Percentiles rank a stretch among this genome's conserved stretches.
These are phyloP conservation scores for Symmetrospora coprosmae DNA, from an alignment of 768 basidiomycete genomes.

Conservation along the genomic window DNA sequence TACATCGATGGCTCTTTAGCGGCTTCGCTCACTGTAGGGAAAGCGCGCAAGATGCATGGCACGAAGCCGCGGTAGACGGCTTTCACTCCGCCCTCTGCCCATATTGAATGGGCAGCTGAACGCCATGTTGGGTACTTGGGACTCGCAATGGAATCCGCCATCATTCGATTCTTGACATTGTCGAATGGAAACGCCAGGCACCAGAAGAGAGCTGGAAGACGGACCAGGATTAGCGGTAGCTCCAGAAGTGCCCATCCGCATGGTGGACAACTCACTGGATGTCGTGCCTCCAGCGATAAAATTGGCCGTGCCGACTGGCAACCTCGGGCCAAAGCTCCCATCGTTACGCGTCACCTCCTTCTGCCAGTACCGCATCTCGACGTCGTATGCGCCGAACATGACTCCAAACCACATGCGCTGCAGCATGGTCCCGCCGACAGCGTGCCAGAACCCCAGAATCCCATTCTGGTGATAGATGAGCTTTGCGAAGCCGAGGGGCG, in stretches of 20 bases:
- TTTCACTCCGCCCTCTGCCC: slow-evolving; percentile 25
- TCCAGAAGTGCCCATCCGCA: neutral
- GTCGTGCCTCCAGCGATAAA: slow-evolving; percentile 39
- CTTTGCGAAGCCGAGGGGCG: slow-evolving; percentile 51
- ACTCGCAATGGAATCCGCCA: slow-evolving; percentile 27
- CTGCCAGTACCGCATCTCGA: slow-evolving; percentile 22
- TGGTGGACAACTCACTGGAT: slow-evolving; percentile 33
- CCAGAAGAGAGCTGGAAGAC: slow-evolving; percentile 52
- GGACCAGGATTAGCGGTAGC: slow-evolving; percentile 37
- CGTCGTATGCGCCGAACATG: slow-evolving; percentile 37
- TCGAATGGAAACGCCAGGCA: slow-evolving; percentile 58
- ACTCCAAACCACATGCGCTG: slow-evolving; percentile 53
- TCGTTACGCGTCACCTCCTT: slow-evolving; percentile 51
- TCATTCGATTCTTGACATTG: slow-evolving; percentile 55
- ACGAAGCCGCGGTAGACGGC: slow-evolving; percentile 30
- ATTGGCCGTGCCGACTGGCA: slow-evolving; percentile 35
- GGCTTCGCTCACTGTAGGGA: slow-evolving; percentile 27
- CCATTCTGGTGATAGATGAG: slow-evolving; percentile 55
- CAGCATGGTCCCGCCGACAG: slow-evolving; percentile 56
- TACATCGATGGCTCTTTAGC: too few species aligned
- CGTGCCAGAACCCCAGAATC: slow-evolving; percentile 55
- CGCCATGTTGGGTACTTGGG: slow-evolving; percentile 27
- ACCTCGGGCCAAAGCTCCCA: slow-evolving; percentile 37
- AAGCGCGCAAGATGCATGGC: slow-evolving; percentile 28
- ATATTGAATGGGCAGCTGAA: slow-evolving; percentile 20